A percentile compares a stretch with the other conserved stretches of the same genome.
Conservation (phyloP, 106 monocot species). For the Dioscorea zingiberensis region DNA sequence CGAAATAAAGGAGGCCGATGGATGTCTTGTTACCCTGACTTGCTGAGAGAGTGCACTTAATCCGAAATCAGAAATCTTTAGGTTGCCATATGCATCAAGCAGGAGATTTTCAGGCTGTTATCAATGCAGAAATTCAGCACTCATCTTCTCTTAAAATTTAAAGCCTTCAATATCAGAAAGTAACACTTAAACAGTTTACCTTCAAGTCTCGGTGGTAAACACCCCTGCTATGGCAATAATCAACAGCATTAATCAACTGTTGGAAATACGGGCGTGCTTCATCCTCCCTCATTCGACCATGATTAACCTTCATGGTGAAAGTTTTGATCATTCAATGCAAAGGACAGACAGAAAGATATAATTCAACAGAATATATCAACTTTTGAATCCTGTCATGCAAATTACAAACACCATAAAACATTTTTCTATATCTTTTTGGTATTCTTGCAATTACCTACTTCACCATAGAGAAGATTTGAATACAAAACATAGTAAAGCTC, state of each 20-base stretch:
- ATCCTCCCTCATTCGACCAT: constrained; percentile 75
- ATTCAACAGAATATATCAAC: constrained; percentile 15
- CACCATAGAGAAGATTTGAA: no score
- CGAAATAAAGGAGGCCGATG: no score
- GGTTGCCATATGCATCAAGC: constrained; percentile 63
- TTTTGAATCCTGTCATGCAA: neutral
- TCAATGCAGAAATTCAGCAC: neutral
- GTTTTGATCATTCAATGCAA: neutral
- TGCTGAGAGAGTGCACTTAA: constrained; percentile 81
- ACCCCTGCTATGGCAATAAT: constrained; percentile 92
- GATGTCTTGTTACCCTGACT: constrained; percentile 54
- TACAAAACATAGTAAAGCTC: neutral
- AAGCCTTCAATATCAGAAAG: neutral
- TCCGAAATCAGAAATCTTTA: constrained; percentile 92
- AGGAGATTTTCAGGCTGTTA: constrained; percentile 83
- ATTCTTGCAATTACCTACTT: no score
- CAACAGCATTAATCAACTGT: constrained; percentile 83
- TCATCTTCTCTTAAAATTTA: no score
- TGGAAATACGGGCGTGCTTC: constrained; percentile 82
- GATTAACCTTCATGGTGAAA: constrained; percentile 40
- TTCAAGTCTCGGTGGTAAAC: constrained; percentile 86
- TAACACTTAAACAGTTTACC: constrained; percentile 16
- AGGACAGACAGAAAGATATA: neutral
- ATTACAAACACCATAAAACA: no score
- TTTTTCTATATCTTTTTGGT: constrained; percentile 36